Base-by-base conservation (phyloP, 495 filamentous ascomycete species). In the Daldinia vernicosa region DNA sequence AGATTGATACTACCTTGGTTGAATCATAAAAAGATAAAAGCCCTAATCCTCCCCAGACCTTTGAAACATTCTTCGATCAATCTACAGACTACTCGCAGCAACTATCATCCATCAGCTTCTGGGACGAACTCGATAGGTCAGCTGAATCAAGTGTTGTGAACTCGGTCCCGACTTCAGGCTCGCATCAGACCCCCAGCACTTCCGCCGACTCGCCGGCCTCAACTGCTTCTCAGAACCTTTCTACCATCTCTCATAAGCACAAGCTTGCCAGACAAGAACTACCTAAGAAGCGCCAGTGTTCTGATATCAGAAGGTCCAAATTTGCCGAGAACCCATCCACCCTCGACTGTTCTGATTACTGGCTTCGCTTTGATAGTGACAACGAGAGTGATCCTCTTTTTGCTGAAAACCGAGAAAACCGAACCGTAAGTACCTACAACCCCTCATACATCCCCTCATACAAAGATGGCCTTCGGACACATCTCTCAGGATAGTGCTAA, bases 301-400 rank as follows among this genome's bases (percentile, higher is more conserved):
- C 75, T 35, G 75, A 76, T 17, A 67, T 73, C 17, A 72, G 70
- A 54, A 68, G 39, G 30, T 69, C 74, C 14, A 68, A 63, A 50
- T 69, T 76, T 50, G 57, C 67, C 19, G 67, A 76, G 30, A 71
- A 77, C 47, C 75, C 75, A 12, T 77, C 75, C 15, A 66, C 75
- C 39, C 64, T 77, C 32, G 75, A 77, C 53, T 77, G 75, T 40
- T 77, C 75, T 50, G 75, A 77, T 55, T 77, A 77, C 50, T 77
- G 75, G 75, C 75, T 77, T 68, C 75, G 75, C 66, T 77, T 77
- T 54, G 75, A 77, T 15, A 77, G 75, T 51, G 75, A 77, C 47
- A 74, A 77, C 71, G 75, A 77, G 62, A 76, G 75, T 53, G 70
- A 73, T 4, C 60, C 57, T 4, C 47, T 73, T 35, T 73, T 69